Percentiles rank a stretch among this genome's conserved stretches.
Conservation (phyloP, 495 filamentous ascomycete species). For the Hypomontagnella monticulosa region DNA sequence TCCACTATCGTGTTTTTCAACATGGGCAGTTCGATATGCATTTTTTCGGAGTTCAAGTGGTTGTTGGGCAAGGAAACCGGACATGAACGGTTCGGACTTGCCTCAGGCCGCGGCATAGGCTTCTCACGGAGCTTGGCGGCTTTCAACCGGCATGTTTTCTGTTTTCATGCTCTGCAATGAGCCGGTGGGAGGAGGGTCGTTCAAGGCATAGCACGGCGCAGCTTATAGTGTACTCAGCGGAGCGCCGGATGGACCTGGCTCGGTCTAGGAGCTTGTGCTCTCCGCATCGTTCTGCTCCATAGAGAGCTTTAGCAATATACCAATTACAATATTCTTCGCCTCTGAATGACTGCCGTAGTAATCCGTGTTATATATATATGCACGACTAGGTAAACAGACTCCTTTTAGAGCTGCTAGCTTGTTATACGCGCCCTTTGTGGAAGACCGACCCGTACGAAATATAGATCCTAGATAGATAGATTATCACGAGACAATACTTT, state of each 20-base stretch:
- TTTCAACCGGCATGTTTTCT: neutral
- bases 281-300: neutral
- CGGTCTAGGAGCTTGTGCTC: neutral
- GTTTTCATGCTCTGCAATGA: too few relatives aligned
- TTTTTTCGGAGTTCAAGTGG: slow-evolving; percentile 25
- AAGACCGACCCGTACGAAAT: too few relatives aligned
- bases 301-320: neutral
- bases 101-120: slow-evolving; percentile 9
- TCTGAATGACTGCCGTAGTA: too few relatives aligned
- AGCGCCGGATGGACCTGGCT: neutral
- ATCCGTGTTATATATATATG: neutral
- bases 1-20: slow-evolving; percentile 5
- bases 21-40: slow-evolving; percentile 20
- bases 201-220: neutral
- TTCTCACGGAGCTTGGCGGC: slow-evolving; percentile 15
- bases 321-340: too few relatives aligned
- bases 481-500: too few relatives aligned
- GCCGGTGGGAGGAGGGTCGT: too few relatives aligned
- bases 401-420: too few relatives aligned
- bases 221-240: neutral
- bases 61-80: neutral
- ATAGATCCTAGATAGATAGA: too few relatives aligned
- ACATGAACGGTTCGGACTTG: slow-evolving; percentile 1
- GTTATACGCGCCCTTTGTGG: too few relatives aligned
- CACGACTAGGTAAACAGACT: too few relatives aligned